A percentile compares a stretch with the other conserved stretches of the same genome.
Conservation (phyloP, 768 basidiomycete species). For the Tubosaeta sp. region DNA sequence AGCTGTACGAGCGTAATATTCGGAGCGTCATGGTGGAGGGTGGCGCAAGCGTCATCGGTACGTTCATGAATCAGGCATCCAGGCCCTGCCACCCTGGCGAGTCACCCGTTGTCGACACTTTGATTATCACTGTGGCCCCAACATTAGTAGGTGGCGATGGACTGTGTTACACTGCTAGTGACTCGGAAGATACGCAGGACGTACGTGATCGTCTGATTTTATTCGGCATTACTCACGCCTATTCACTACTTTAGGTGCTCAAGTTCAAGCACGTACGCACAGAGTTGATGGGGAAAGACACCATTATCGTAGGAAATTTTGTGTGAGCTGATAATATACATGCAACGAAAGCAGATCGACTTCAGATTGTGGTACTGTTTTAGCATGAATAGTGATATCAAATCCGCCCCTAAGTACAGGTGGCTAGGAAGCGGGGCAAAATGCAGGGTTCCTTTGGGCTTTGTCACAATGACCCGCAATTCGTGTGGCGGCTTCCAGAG, state of each 20-base stretch:
- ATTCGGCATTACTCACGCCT: neutral
- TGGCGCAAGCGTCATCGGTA: slow-evolving; percentile 75
- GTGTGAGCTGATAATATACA: slow-evolving; percentile 5
- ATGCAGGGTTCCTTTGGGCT: slow-evolving; percentile 53
- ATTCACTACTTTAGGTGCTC: slow-evolving; percentile 14
- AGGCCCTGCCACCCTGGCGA: slow-evolving; percentile 4
- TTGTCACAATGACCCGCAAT: slow-evolving; percentile 59
- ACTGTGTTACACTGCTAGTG: slow-evolving; percentile 45
- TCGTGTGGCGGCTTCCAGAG: slow-evolving; percentile 51
- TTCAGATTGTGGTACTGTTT: neutral
- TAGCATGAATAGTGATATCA: slow-evolving; percentile 3
- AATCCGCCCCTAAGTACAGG: neutral
- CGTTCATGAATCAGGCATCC: slow-evolving; percentile 28
- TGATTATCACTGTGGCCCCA: slow-evolving; percentile 87
- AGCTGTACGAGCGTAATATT: slow-evolving; percentile 55
- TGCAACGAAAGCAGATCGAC: neutral
- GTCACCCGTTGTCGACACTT: slow-evolving; percentile 51
- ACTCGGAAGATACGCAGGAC: slow-evolving; percentile 11
- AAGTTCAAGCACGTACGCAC: slow-evolving; percentile 27
- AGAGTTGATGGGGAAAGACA: slow-evolving; percentile 30
- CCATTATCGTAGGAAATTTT: slow-evolving; percentile 28
- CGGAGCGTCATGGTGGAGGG: slow-evolving; percentile 93
- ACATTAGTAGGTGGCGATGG: slow-evolving; percentile 74
- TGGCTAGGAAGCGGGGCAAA: slow-evolving; percentile 27
- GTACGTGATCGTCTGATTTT: slow-evolving; percentile 5